Base-by-base conservation (phyloP, 176 grass and related monocot genomes). In the Hyparrhenia diplandra region DNA sequence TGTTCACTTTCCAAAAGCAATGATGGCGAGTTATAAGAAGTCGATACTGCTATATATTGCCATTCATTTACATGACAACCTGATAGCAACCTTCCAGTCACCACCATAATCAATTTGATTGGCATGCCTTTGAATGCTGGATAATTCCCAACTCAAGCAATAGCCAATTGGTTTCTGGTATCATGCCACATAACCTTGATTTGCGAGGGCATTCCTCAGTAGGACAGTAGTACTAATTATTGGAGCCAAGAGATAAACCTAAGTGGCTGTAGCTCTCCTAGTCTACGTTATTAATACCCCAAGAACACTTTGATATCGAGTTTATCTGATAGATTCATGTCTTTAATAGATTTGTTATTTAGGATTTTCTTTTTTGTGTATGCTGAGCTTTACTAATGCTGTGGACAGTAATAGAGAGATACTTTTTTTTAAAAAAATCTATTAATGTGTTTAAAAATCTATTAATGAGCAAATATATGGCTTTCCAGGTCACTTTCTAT, bases 401-500 rank as follows among this genome's bases (percentile, higher is more conserved):
- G n/a, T 42, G 59, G 62, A 68, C 7, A 60, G 21, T 82, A 65
- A 71, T 65, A 57, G 17, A 58, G 12, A n/a, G 31, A 24, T 32
- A 6, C 63, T 64, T 75, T n/a, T n/a, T 36, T 6, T n/a, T n/a
- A 21, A 9, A 25, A 40, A 0, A 71, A 20, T 73, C 12, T 25
- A n/a, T n/a, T n/a, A n/a, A n/a, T n/a, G n/a, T n/a, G n/a, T n/a
- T n/a, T n/a, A n/a, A n/a, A n/a, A n/a, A n/a, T n/a, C n/a, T n/a
- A 49, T 86, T 20, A 58, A 47, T 64, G 36, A 67, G 27, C 23
- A 62, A 73, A 67, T 58, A 59, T 89, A 80, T 91, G 52, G 27
- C 3, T 84, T 51, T 82, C 45, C 77, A 93, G 96, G 92, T 99
- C 69, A 99, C 90, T 39, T 93, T 99, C 80, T 95, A 99, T 66